Percentiles rank a stretch among this genome's conserved stretches.
These are phyloP conservation scores for Didymella exigua DNA, from an alignment of 2,329 filamentous ascomycete genomes.

Conservation along the genomic window DNA sequence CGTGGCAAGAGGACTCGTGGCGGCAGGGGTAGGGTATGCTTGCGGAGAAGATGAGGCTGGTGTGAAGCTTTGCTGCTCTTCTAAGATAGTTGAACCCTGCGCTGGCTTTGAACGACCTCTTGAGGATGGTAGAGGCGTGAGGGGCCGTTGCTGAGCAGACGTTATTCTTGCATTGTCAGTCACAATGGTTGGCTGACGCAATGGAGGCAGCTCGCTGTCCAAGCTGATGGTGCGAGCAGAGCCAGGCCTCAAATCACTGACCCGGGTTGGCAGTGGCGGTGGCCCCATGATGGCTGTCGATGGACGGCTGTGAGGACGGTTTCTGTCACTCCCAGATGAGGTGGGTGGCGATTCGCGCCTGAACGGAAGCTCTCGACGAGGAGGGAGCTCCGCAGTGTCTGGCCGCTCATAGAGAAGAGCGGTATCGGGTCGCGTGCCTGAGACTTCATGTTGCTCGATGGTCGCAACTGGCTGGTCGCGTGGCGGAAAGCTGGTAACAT, in stretches of 20 bases:
- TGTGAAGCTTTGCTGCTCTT: slow-evolving; percentile 8
- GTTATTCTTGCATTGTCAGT: slow-evolving; percentile 10
- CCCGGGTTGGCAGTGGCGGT: slow-evolving; percentile 40
- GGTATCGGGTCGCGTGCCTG: slow-evolving; percentile 24
- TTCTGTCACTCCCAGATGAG: slow-evolving; percentile 33
- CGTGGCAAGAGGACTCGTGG: slow-evolving; percentile 1
- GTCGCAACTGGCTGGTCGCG: slow-evolving; percentile 4
- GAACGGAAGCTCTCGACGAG: slow-evolving; percentile 50
- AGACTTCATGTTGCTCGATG: slow-evolving; percentile 10
- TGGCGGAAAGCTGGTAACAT: background rate
- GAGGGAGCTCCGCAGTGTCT: slow-evolving; percentile 37
- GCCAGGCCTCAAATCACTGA: slow-evolving; percentile 24
- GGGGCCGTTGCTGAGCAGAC: slow-evolving; percentile 10
- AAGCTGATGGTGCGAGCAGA: slow-evolving; percentile 23
- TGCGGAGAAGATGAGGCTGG: slow-evolving; percentile 21
- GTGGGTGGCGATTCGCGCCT: slow-evolving; percentile 37
- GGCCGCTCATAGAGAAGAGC: slow-evolving; percentile 25
- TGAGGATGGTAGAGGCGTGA: slow-evolving; percentile 1
- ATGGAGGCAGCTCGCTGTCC: slow-evolving; percentile 41
- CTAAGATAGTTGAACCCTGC: background rate
- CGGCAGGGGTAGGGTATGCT: background rate
- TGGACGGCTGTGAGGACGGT: slow-evolving; percentile 30
- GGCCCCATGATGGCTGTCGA: slow-evolving; percentile 36
- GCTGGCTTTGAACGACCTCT: background rate
- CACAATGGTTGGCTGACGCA: slow-evolving; percentile 44